Conservation (phyloP, 2,329 filamentous ascomycete species). For the Hymenoscyphus fructigenus region DNA sequence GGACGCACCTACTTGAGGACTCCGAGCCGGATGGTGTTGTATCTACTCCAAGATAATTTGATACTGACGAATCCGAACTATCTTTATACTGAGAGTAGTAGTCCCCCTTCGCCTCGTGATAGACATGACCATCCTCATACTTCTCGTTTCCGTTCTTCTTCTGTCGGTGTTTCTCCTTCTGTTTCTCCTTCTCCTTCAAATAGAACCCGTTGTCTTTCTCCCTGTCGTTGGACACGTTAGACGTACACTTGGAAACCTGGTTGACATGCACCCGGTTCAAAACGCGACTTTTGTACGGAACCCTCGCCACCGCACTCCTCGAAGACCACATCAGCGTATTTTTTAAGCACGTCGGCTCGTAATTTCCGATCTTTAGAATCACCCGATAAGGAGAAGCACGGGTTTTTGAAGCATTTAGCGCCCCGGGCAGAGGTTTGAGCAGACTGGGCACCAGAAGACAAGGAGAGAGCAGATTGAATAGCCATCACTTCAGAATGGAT, state of each 20-base stretch:
- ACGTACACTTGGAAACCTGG: constrained; percentile 31
- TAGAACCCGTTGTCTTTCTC: constrained; percentile 29
- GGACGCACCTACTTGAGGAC: neutral
- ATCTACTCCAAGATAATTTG: constrained; percentile 1
- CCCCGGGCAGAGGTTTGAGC: constrained; percentile 36
- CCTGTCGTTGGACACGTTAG: constrained; percentile 23
- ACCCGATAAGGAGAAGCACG: constrained; percentile 49
- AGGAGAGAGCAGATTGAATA: constrained; percentile 49
- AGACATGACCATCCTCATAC: constrained; percentile 20
- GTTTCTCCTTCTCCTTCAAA: constrained; percentile 27
- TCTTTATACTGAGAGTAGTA: constrained; percentile 27
- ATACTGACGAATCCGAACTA: constrained; percentile 17
- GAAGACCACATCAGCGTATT: constrained; percentile 42
- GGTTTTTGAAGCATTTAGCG: constrained; percentile 48
- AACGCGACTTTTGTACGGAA: constrained; percentile 44
- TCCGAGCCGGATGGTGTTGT: neutral
- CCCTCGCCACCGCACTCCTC: constrained; percentile 37
- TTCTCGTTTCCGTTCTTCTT: constrained; percentile 34
- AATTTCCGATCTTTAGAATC: constrained; percentile 48
- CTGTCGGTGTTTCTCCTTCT: constrained; percentile 30
- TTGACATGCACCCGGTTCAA: constrained; percentile 48
- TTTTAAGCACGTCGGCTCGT: constrained; percentile 43
- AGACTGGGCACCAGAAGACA: constrained; percentile 43
- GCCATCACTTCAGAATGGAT: constrained; percentile 59
- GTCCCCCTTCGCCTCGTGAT: constrained; percentile 23